Evolutionary conservation across 2,329 filamentous ascomycete genomes (phyloP), one percentile per base, ranked within the genome.

Genomic region (Pseudomassariella vexata): DNA sequence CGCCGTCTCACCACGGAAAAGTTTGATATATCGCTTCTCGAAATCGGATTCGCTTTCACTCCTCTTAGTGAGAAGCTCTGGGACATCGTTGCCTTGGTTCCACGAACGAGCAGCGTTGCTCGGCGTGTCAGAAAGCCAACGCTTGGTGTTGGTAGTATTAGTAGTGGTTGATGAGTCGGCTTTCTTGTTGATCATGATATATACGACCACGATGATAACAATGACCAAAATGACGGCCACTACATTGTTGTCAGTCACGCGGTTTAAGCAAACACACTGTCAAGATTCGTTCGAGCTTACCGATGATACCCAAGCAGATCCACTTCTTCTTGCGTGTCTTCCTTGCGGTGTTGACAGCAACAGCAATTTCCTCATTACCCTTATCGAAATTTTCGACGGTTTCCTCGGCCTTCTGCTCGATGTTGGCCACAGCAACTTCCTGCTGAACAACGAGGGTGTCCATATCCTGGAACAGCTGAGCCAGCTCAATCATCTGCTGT

Each of bases 271-370:
- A 64, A 52, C 14, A 32, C 1, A 11, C 4, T 11, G 15, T 9
- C 19, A 5, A 12, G 10, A n/a, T 8, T 23, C 5, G 10, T 5
- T 6, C 19, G 30, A 23, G 60, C 73, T 47, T 66, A 77, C 73
- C 64, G 47, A 70, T 65, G 51, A 95, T 86, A 50, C 82, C 79
- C 46, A 95, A 64, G 69, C 88, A 95, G 57, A 85, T 89, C 89
- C 88, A 95, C 83, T 95, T 95, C 87, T 94, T 94, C 66, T 79
- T 85, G 47, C 85, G 75, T 30, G 83, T 85, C 47, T 78, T 76
- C 56, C 82, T 73, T 7, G 90, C 90, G 46, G 85, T 94, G 39
- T 73, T 70, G 41, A 95, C 84, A 9, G 89, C 89, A n/a, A 74
- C 75, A 23, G 73, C 79, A 38, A 96, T 84, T 59, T 95, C 79